Evolutionary conservation across 805 yeast genomes (phyloP).

Genomic region (Debaryomyces maramus): DNA sequence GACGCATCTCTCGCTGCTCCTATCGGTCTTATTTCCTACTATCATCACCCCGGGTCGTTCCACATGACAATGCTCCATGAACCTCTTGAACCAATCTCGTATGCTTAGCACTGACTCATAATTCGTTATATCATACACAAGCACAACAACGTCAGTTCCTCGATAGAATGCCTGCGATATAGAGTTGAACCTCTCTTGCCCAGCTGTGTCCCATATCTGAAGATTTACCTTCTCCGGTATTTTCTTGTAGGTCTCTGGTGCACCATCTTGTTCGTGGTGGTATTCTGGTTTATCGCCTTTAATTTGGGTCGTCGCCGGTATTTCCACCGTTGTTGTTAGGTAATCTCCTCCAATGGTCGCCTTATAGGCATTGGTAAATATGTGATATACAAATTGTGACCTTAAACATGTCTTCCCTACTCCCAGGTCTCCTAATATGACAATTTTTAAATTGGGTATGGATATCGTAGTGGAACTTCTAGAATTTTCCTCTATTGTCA

Average conservation of each 20-base stretch:
- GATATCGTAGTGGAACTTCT: background rate
- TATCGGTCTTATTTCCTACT: slow-evolving; percentile 55
- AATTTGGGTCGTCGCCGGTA: slow-evolving; percentile 7
- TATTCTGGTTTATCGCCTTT: slow-evolving; percentile 2
- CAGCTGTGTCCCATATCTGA: slow-evolving; percentile 59
- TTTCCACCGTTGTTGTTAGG: slow-evolving; percentile 40
- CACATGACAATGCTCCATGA: slow-evolving; percentile 49
- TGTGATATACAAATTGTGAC: slow-evolving; percentile 54
- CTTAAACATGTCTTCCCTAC: slow-evolving; percentile 62
- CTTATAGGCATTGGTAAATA: slow-evolving; percentile 54
- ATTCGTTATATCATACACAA: slow-evolving; percentile 55
- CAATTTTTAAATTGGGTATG: slow-evolving; percentile 42
- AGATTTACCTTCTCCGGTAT: slow-evolving; percentile 33
- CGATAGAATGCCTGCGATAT: slow-evolving; percentile 56
- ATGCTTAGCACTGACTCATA: slow-evolving; percentile 51
- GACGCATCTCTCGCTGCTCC: slow-evolving; percentile 30
- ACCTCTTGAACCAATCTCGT: slow-evolving; percentile 48
- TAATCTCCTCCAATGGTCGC: slow-evolving; percentile 64
- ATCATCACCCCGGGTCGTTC: slow-evolving; percentile 48
- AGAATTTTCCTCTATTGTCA: background rate
- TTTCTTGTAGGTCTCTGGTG: background rate
- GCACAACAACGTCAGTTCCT: slow-evolving; percentile 56
- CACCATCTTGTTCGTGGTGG: background rate
- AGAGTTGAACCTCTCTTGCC: slow-evolving; percentile 48
- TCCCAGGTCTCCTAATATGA: slow-evolving; percentile 58